Percentiles rank a stretch among this genome's conserved stretches.
Conservation (phyloP, 2,329 filamentous ascomycete species). For the Alternaria longipes region DNA sequence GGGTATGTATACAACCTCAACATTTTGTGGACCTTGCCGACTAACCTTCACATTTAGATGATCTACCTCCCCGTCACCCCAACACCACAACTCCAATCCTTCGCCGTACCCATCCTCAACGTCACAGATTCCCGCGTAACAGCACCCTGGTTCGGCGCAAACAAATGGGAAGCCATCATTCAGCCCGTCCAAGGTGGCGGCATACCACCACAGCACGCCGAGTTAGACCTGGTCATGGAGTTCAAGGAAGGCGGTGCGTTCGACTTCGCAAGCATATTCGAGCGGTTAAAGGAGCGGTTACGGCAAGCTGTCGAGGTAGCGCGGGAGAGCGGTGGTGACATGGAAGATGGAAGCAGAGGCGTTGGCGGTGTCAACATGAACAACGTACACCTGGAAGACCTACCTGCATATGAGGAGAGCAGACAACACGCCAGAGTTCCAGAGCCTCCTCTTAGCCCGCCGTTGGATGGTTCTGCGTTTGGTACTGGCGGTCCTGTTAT, state of each 20-base stretch:
- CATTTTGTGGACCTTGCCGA: not conserved
- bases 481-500: constrained; percentile 26
- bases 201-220: constrained; percentile 76
- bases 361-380: constrained; percentile 64
- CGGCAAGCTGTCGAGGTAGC: constrained; percentile 81
- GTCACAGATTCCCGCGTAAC: constrained; percentile 86
- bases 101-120: constrained; percentile 87
- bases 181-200: constrained; percentile 85
- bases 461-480: constrained; percentile 13
- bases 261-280: constrained; percentile 85
- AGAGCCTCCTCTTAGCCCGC: constrained; percentile 45
- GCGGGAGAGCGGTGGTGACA: constrained; percentile 66
- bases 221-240: constrained; percentile 82
- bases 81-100: constrained; percentile 78
- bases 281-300: constrained; percentile 83
- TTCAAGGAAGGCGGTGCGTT: constrained; percentile 97
- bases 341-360: constrained; percentile 55
- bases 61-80: constrained; percentile 83
- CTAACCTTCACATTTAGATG: constrained; percentile 64
- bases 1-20: constrained; percentile 63
- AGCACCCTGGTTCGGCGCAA: constrained; percentile 91
- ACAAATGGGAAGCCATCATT: constrained; percentile 84
- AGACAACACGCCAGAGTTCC: constrained; percentile 49
- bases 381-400: constrained; percentile 80
- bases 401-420: constrained; percentile 83